These are phyloP conservation scores for Trichoderma polysporum DNA, from an alignment of 2,329 filamentous ascomycete genomes.

Conservation along the genomic window DNA sequence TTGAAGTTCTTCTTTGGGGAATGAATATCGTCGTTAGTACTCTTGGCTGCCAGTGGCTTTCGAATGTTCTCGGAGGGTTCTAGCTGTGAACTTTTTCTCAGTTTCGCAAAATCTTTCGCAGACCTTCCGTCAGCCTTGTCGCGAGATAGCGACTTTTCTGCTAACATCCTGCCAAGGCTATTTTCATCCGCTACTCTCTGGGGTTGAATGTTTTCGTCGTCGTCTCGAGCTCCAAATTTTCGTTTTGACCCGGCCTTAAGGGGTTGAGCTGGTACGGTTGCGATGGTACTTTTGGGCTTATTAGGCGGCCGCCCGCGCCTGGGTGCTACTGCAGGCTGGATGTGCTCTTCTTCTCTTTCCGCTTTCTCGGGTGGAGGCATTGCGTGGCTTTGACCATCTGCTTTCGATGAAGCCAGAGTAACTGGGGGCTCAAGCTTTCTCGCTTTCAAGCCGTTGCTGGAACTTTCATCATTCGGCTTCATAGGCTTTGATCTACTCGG, in stretches of 20 bases:
- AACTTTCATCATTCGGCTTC: neutral
- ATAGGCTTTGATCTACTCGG: slow-evolving; percentile 34
- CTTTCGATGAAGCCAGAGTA: slow-evolving; percentile 30
- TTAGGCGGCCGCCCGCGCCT: neutral
- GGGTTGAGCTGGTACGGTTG: slow-evolving; percentile 26
- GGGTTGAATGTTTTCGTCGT: slow-evolving; percentile 42
- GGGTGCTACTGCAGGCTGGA: neutral
- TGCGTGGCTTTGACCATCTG: slow-evolving; percentile 17
- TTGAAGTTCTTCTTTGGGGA: slow-evolving; percentile 57
- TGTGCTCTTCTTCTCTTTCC: neutral
- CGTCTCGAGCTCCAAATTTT: slow-evolving; percentile 57
- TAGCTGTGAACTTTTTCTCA: slow-evolving; percentile 41
- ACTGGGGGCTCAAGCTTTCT: slow-evolving; percentile 34
- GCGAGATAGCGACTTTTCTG: slow-evolving; percentile 33
- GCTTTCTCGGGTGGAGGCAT: neutral
- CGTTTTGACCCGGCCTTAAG: slow-evolving; percentile 56
- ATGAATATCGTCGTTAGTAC: slow-evolving; percentile 57
- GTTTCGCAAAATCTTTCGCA: slow-evolving; percentile 47
- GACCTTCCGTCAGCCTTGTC: slow-evolving; percentile 42
- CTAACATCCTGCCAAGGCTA: slow-evolving; percentile 23
- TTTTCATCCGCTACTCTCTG: slow-evolving; percentile 33
- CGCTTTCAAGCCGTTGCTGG: slow-evolving; percentile 27
- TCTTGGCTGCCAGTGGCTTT: slow-evolving; percentile 57
- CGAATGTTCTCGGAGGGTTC: slow-evolving; percentile 37
- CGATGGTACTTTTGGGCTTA: neutral